These are phyloP conservation scores for Cyclotella sp. DNA, from an alignment of 108 stramenopile species.

Conservation along the genomic window DNA sequence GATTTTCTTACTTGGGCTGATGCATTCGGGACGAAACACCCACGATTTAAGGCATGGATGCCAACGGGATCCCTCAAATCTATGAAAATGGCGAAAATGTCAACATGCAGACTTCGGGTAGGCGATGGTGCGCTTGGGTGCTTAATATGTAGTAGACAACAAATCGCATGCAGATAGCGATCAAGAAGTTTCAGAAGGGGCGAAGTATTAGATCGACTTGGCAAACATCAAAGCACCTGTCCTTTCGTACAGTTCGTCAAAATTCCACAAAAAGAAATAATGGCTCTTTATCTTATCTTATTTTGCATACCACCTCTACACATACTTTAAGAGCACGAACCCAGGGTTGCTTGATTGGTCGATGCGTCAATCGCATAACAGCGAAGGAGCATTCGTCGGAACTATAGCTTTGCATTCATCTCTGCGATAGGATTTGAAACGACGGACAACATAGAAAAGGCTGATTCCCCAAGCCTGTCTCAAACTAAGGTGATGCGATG, in stretches of 20 bases:
- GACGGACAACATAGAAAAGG: background rate
- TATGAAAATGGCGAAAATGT: too few relatives aligned
- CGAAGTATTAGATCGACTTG: too few relatives aligned
- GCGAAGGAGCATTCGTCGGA: conserved; percentile 28
- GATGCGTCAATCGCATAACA: conserved; percentile 28
- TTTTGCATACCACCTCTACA: conserved; percentile 78
- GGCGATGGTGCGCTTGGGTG: too few relatives aligned
- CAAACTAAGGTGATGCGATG: conserved; percentile 72
- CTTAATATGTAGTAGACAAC: too few relatives aligned
- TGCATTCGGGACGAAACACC: too few relatives aligned
- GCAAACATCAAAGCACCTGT: conserved; percentile 56
- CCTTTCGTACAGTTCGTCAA: conserved; percentile 12
- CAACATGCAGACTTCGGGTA: too few relatives aligned
- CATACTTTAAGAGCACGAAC: conserved; percentile 64
- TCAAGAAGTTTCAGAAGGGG: conserved; percentile 1
- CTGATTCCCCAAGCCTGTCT: conserved; percentile 67
- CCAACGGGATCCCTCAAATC: too few relatives aligned
- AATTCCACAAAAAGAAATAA: background rate
- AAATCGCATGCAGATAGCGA: background rate
- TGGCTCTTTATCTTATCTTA: conserved; percentile 56
- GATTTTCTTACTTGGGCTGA: too few relatives aligned
- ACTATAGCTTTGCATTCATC: conserved; percentile 33
- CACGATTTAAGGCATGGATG: too few relatives aligned
- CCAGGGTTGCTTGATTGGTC: conserved; percentile 84
- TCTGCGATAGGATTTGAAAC: too few relatives aligned